Conservation (phyloP, 108 stramenopile genomes). For the Discostella pseudostelligera region DNA sequence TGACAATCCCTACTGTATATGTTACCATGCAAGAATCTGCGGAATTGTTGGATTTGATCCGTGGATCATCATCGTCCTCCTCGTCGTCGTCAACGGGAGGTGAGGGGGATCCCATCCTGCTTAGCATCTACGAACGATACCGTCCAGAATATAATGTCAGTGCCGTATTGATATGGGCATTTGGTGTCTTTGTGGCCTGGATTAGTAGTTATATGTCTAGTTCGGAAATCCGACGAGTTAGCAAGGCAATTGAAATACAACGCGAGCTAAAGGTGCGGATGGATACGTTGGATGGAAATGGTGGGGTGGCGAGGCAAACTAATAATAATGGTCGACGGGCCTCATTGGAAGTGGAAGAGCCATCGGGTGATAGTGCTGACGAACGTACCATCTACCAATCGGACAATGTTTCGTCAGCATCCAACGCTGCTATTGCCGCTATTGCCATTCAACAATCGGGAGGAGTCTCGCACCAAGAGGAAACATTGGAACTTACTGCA, state of each 20-base stretch:
- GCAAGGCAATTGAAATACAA: constrained; percentile 31
- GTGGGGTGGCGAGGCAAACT: constrained; percentile 1
- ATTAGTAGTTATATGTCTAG: constrained; percentile 25
- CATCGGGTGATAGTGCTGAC: background rate
- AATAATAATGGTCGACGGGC: no score
- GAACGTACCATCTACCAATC: constrained; percentile 27
- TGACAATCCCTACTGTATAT: constrained; percentile 50
- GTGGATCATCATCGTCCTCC: constrained; percentile 4
- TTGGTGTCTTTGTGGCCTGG: constrained; percentile 55
- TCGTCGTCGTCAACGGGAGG: background rate
- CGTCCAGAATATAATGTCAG: constrained; percentile 41
- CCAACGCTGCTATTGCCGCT: constrained; percentile 14
- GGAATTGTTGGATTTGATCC: constrained; percentile 25
- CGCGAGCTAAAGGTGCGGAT: background rate
- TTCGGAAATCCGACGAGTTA: constrained; percentile 24
- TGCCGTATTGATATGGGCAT: constrained; percentile 54
- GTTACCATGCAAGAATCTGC: constrained; percentile 51
- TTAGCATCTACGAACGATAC: constrained; percentile 35
- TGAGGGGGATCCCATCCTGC: constrained; percentile 18
- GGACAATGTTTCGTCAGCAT: constrained; percentile 7
- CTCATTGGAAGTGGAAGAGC: background rate
- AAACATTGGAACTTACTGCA: constrained; percentile 45
- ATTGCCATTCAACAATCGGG: constrained; percentile 3
- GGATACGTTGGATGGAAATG: constrained; percentile 1
- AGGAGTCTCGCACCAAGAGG: constrained; percentile 11